Evolutionary conservation across 2,329 filamentous ascomycete genomes (phyloP).

Genomic region (Xylaria sp.): DNA sequence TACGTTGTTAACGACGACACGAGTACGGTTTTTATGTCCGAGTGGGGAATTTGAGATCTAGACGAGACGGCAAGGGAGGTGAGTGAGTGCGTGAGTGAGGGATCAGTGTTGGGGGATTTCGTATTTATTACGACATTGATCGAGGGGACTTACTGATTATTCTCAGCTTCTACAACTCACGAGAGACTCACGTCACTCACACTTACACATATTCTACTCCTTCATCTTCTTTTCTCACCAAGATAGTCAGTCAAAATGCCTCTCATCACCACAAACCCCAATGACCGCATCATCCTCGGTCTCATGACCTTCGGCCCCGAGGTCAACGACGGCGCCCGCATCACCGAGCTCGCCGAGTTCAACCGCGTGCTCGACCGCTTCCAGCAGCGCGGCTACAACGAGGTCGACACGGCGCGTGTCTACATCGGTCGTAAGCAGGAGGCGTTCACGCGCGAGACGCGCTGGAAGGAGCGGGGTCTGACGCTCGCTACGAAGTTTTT

Average conservation of each 20-base stretch:
- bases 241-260: slow-evolving; percentile 37
- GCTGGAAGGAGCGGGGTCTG: slow-evolving; percentile 74
- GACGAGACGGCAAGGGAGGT: too few relatives aligned
- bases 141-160: too few relatives aligned
- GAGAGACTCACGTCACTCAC: too few relatives aligned
- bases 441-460: slow-evolving; percentile 66
- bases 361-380: slow-evolving; percentile 69
- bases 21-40: too few relatives aligned
- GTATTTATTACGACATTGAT: too few relatives aligned
- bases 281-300: slow-evolving; percentile 71
- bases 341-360: slow-evolving; percentile 63
- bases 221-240: not conserved
- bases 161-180: too few relatives aligned
- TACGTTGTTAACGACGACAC: too few relatives aligned
- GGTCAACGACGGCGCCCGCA: slow-evolving; percentile 57
- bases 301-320: slow-evolving; percentile 79
- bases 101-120: too few relatives aligned
- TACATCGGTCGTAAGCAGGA: slow-evolving; percentile 73
- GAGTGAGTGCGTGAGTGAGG: too few relatives aligned
- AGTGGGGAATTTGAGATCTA: too few relatives aligned
- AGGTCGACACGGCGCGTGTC: slow-evolving; percentile 75
- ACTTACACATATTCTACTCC: not conserved
- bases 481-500: slow-evolving; percentile 69
- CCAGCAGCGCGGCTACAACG: slow-evolving; percentile 73
- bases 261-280: slow-evolving; percentile 41